phyloP scores from a whole-genome alignment of 2,329 filamentous ascomycete species.

The Colletotrichum cereale region DNA sequence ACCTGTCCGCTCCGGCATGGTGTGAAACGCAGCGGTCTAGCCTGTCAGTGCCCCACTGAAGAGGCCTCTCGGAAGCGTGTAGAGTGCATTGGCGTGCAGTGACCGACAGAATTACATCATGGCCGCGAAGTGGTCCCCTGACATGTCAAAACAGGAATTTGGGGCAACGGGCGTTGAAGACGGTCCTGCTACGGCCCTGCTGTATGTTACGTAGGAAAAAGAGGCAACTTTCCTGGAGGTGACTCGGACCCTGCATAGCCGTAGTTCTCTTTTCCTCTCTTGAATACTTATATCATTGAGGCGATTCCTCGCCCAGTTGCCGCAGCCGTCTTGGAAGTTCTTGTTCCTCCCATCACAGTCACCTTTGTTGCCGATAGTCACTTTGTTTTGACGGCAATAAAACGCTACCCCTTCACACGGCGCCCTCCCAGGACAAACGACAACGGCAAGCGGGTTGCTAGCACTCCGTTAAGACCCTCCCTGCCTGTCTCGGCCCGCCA shows the following conservation, averaged over 20 bases:
- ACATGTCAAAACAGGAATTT: slow-evolving; percentile 40
- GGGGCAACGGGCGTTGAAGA: slow-evolving; percentile 8
- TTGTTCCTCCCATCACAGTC: background rate
- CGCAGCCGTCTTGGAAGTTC: slow-evolving; percentile 8
- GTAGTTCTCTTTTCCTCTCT: background rate
- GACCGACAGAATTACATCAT: slow-evolving; percentile 40
- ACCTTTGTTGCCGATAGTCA: background rate
- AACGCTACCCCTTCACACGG: background rate
- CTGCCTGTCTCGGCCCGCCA: background rate
- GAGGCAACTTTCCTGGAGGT: slow-evolving; percentile 13
- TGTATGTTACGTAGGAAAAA: slow-evolving; percentile 17
- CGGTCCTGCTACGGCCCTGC: background rate
- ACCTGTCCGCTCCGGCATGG: slow-evolving; percentile 26
- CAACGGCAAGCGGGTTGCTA: background rate
- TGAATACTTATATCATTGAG: slow-evolving; percentile 18
- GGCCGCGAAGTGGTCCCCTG: slow-evolving; percentile 32
- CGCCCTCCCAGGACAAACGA: background rate
- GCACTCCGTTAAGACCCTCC: background rate
- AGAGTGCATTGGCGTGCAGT: slow-evolving; percentile 36
- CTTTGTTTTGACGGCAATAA: background rate
- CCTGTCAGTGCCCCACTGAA: slow-evolving; percentile 27
- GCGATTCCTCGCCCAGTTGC: slow-evolving; percentile 3
- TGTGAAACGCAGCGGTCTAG: slow-evolving; percentile 29
- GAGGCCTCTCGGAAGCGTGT: slow-evolving; percentile 32
- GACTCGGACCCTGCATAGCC: slow-evolving; percentile 25